phyloP scores from a whole-genome alignment of 1,139 yeast species.

The Candida mesenterica region DNA sequence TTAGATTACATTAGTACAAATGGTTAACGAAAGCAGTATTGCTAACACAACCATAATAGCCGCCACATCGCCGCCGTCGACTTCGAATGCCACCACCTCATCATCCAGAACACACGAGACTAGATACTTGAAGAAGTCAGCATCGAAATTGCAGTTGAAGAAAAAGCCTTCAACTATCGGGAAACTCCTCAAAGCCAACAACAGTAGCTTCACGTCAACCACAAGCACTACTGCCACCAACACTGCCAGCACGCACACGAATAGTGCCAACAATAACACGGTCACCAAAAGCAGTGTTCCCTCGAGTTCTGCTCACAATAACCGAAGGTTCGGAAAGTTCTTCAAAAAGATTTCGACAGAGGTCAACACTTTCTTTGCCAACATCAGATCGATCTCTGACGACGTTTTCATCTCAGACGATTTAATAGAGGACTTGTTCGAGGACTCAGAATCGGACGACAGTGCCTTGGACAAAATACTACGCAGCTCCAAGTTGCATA shows the following conservation, averaged over 20 bases:
- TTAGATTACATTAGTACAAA: no score
- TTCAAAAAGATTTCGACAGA: constrained; percentile 35
- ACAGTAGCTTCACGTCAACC: neutral
- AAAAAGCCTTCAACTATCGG: constrained; percentile 8
- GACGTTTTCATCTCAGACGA: constrained; percentile 44
- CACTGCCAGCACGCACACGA: neutral
- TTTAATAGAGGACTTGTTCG: constrained; percentile 42
- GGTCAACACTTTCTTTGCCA: constrained; percentile 32
- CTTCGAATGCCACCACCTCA: neutral
- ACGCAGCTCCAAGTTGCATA: constrained; percentile 21
- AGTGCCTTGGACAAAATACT: constrained; percentile 21
- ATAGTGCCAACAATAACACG: no score
- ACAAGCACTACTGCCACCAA: constrained; percentile 2
- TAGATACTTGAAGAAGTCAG: constrained; percentile 4
- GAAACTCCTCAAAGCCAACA: neutral
- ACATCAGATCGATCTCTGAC: constrained; percentile 40
- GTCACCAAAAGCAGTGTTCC: no score
- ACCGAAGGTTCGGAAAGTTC: constrained; percentile 16
- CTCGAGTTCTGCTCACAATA: neutral
- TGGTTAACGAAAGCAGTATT: no score
- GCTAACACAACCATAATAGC: neutral
- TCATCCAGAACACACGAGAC: neutral
- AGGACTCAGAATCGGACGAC: constrained; percentile 32
- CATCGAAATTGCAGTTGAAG: constrained; percentile 5
- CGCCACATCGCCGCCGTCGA: neutral